Evolutionary conservation across 169 alveolate species (phyloP).

Genomic region (Prorocentrum cordatum): DNA sequence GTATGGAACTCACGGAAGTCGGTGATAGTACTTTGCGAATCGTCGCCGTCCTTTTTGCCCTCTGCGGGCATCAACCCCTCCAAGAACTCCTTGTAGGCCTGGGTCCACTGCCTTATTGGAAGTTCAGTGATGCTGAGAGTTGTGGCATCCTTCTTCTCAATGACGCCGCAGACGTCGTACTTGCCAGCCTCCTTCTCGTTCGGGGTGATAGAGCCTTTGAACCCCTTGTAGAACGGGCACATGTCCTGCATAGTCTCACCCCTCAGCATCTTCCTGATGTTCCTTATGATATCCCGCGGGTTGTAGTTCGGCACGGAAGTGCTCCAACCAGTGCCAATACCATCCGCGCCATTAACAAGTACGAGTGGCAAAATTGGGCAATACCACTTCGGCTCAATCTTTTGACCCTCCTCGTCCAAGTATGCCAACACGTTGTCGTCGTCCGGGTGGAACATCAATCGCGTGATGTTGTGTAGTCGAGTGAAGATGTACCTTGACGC

Average conservation of each 20-base stretch:
- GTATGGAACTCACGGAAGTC: conserved; percentile 26
- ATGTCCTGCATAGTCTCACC: conserved; percentile 75
- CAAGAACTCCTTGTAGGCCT: conserved; percentile 71
- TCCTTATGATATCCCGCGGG: conserved; percentile 89
- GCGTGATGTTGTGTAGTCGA: neutral
- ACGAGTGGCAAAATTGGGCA: conserved; percentile 97
- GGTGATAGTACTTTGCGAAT: neutral
- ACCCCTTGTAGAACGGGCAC: conserved; percentile 96
- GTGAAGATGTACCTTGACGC: conserved; percentile 33
- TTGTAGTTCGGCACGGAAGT: conserved; percentile 90
- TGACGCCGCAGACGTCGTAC: conserved; percentile 79
- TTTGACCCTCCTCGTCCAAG: conserved; percentile 93
- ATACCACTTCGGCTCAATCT: conserved; percentile 96
- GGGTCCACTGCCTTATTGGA: conserved; percentile 84
- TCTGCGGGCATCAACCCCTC: conserved; percentile 31
- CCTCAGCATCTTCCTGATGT: conserved; percentile 24
- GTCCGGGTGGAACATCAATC: conserved; percentile 1
- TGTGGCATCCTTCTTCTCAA: conserved; percentile 73
- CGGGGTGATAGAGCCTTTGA: conserved; percentile 6
- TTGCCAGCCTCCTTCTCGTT: conserved; percentile 10
- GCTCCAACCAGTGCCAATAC: conserved; percentile 98
- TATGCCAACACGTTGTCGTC: conserved; percentile 24
- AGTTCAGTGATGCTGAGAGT: conserved; percentile 87
- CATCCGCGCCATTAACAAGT: conserved; percentile 98
- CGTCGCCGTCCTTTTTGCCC: conserved; percentile 20